Conservation (phyloP, 2,329 filamentous ascomycete genomes). For the Sclerotiophoma versabilis region DNA sequence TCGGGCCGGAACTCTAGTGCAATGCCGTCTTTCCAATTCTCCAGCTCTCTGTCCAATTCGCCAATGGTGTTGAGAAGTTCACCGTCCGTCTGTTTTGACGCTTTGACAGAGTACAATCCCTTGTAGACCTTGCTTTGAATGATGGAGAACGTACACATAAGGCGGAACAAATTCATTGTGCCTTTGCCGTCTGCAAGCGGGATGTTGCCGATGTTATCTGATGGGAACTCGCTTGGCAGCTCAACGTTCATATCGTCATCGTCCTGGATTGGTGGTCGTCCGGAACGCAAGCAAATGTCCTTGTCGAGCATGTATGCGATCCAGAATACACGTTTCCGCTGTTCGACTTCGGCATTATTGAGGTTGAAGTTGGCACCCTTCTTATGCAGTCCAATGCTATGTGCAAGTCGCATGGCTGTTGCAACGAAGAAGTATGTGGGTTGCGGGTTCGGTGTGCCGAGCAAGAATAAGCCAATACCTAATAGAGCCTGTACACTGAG, state of each 20-base stretch:
- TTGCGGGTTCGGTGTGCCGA: conserved; percentile 95
- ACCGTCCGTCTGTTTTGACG: conserved; percentile 88
- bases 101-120: conserved; percentile 88
- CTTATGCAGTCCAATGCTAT: conserved; percentile 96
- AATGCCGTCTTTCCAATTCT: conserved; percentile 96
- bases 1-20: conserved; percentile 97
- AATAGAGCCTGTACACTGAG: conserved; percentile 92
- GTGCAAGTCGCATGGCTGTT: conserved; percentile 86
- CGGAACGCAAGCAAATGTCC: conserved; percentile 76
- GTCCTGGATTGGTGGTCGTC: conserved; percentile 74
- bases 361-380: conserved; percentile 90
- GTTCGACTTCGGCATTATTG: conserved; percentile 92
- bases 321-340: conserved; percentile 81
- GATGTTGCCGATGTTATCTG: conserved; percentile 93
- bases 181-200: conserved; percentile 85
- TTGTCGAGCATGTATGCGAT: conserved; percentile 78
- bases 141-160: conserved; percentile 88
- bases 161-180: conserved; percentile 92
- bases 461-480: conserved; percentile 92
- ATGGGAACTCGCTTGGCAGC: conserved; percentile 86
- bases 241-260: conserved; percentile 95
- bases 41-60: conserved; percentile 81
- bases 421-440: conserved; percentile 91
- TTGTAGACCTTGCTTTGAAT: conserved; percentile 97
- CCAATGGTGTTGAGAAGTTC: conserved; percentile 95